These are phyloP conservation scores for Martiniozyma asiatica DNA, from an alignment of 1,139 yeast genomes.

Conservation along the genomic window DNA sequence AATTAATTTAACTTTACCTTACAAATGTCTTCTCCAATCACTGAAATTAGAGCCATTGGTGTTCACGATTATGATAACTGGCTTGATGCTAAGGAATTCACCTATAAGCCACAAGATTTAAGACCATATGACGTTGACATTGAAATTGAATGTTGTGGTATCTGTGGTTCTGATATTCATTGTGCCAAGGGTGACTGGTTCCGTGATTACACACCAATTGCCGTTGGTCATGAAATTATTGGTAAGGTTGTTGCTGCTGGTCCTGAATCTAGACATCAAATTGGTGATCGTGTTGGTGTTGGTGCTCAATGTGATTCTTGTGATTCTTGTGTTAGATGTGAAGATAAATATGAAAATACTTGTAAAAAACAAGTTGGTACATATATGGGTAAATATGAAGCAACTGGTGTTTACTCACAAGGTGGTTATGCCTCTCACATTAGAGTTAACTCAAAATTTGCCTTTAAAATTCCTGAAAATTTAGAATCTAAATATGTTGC, in stretches of 20 bases:
- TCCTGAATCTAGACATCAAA: conserved; percentile 24
- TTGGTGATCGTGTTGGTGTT: conserved; percentile 52
- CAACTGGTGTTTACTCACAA: conserved; percentile 28
- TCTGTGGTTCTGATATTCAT: conserved; percentile 46
- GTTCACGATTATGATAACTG: conserved; percentile 28
- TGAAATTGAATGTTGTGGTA: conserved; percentile 38
- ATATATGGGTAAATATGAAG: conserved; percentile 29
- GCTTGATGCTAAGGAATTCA: conserved; percentile 30
- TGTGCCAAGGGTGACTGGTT: conserved; percentile 30
- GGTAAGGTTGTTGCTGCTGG: conserved; percentile 35
- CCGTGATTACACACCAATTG: conserved; percentile 14
- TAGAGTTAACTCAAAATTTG: conserved; percentile 37
- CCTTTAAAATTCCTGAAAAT: conserved; percentile 41
- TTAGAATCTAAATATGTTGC: conserved; percentile 37
- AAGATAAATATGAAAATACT: conserved; percentile 30
- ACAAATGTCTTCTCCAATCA: conserved; percentile 3
- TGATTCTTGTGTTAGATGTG: conserved; percentile 34
- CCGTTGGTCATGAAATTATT: conserved; percentile 36
- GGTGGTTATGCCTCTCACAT: conserved; percentile 54
- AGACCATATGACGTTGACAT: conserved; percentile 46
- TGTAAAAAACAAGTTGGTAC: conserved; percentile 31
- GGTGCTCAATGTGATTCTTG: conserved; percentile 45
- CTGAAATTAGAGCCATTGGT: conserved; percentile 29
- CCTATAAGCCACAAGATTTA: conserved; percentile 27
- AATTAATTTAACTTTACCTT: too few species aligned